Conservation (phyloP, 2,329 filamentous ascomycete species). For the Colletotrichum tofieldiae region DNA sequence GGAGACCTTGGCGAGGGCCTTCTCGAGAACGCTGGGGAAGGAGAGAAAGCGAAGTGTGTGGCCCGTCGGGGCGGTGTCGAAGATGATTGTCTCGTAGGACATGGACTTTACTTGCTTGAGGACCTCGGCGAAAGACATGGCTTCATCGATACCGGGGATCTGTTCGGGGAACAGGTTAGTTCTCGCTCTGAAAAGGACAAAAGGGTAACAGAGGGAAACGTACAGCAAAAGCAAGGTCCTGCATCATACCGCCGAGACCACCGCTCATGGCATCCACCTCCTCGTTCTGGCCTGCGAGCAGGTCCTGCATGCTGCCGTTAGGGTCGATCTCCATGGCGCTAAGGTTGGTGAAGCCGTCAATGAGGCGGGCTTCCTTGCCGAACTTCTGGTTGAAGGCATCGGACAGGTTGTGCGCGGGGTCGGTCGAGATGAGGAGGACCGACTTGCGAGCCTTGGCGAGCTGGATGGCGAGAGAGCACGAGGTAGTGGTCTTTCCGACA, state of each 20-base stretch:
- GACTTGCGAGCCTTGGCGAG: conserved; percentile 95
- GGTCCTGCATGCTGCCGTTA: conserved; percentile 96
- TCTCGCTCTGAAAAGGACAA: not conserved
- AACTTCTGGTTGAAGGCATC: conserved; percentile 99
- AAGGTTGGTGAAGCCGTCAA: conserved; percentile 93
- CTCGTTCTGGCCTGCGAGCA: conserved; percentile 84
- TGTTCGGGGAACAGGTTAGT: conserved; percentile 54
- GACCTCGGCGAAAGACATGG: conserved; percentile 99
- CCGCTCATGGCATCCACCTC: conserved; percentile 78
- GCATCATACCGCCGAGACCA: conserved; percentile 95
- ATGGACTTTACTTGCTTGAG: conserved; percentile 99
- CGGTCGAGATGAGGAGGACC: conserved; percentile 97
- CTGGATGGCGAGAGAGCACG: conserved; percentile 97
- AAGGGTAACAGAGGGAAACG: conserved; percentile 51
- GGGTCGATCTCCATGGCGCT: conserved; percentile 99
- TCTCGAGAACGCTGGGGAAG: conserved; percentile 98
- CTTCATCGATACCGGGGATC: conserved; percentile 99
- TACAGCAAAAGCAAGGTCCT: conserved; percentile 96
- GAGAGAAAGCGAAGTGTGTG: conserved; percentile 99
- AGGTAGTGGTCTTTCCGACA: conserved; percentile 99
- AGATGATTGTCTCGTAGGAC: conserved; percentile 98
- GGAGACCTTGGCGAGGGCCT: conserved; percentile 96
- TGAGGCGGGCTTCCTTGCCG: conserved; percentile 94
- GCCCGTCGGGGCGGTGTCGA: conserved; percentile 97
- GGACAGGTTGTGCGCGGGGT: conserved; percentile 97